Evolutionary conservation across 768 basidiomycete species (phyloP).

Genomic region (Pseudohyphozyma bogoriensis): DNA sequence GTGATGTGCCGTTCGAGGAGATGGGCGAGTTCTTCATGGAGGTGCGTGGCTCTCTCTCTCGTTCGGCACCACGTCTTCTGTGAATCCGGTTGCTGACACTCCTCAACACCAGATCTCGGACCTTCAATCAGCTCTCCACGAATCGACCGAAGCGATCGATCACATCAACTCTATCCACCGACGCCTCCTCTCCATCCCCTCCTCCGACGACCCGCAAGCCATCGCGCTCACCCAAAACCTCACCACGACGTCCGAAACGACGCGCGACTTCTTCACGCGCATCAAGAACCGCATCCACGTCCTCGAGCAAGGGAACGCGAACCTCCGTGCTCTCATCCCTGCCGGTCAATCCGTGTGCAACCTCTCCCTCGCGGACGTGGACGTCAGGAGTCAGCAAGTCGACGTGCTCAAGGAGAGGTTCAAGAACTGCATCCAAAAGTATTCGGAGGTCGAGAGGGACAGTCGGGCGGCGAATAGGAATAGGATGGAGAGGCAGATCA

Average conservation of each 20-base stretch:
- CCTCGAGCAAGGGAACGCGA: constrained; percentile 40
- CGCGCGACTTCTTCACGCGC: constrained; percentile 34
- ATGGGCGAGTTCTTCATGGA: constrained; percentile 17
- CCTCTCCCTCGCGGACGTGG: constrained; percentile 18
- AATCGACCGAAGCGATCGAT: constrained; percentile 15
- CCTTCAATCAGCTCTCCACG: constrained; percentile 9
- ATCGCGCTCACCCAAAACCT: constrained; percentile 26
- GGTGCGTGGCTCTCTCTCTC: not conserved
- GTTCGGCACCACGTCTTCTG: too few relatives aligned
- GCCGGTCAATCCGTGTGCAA: constrained; percentile 17
- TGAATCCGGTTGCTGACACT: not conserved
- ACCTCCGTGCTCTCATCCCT: constrained; percentile 34
- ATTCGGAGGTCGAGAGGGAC: constrained; percentile 41
- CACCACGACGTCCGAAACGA: constrained; percentile 2
- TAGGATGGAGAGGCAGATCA: constrained; percentile 41
- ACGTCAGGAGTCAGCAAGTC: constrained; percentile 28
- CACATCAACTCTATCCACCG: constrained; percentile 29
- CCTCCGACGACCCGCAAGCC: constrained; percentile 26
- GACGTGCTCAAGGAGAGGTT: constrained; percentile 40
- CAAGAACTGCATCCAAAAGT: constrained; percentile 39
- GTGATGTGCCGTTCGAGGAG: constrained; percentile 16
- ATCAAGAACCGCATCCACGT: constrained; percentile 37
- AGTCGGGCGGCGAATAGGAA: constrained; percentile 41
- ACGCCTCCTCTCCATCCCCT: constrained; percentile 31
- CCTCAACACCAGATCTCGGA: constrained; percentile 8